Base-by-base conservation (phyloP, 805 yeast genomes). In the Wickerhamiella nectarea region DNA sequence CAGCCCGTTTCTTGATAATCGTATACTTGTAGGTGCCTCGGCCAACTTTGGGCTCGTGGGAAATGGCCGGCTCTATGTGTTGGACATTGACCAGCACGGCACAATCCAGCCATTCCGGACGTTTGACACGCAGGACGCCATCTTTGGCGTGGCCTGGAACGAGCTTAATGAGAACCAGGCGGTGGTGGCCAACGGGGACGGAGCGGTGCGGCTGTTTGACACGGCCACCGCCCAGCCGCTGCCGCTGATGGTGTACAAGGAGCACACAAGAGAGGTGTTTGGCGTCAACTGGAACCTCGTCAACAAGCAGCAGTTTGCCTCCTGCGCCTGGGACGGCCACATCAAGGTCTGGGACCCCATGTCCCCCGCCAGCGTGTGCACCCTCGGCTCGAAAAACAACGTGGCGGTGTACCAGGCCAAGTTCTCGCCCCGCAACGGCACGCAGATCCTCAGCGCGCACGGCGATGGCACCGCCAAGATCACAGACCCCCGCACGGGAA, bases 31-130 rank as follows among this genome's bases (percentile, higher is more conserved):
- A 25, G 93, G 94, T 0, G 70, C 94, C 0, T 79, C 95, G 1
- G 85, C 96, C 21, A 91, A 89, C 64, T 89, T 77, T 60, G 97
- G 97, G 1, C 66, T 89, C 4, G 95, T 86, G 3, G 98, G 98
- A 2, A 89, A 89, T 60, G 98, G 98, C 5, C 71, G 83, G 52
- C 65, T 89, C 22, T 78, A 67, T 52, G 67, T 89, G 1, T 64
- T 89, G 19, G 76, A 75, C 39, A 81, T 89, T 38, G 73, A 70
- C 42, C 73, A 75, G 18, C 64, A 68, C 48, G 97, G 97, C 0
- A 54, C 51, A n/a, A 68, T 84, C 14, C 54, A 55, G 4, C 70
- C 70, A 33, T 75, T 74, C 37, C 62, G 69, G 4, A 59, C 71
- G 12, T 89, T 83, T 65, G 85, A 85, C 48, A 89, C 97, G 0